Base-by-base conservation (phyloP, 73 alveolate species). In the Tetrahymena thermophila region DNA sequence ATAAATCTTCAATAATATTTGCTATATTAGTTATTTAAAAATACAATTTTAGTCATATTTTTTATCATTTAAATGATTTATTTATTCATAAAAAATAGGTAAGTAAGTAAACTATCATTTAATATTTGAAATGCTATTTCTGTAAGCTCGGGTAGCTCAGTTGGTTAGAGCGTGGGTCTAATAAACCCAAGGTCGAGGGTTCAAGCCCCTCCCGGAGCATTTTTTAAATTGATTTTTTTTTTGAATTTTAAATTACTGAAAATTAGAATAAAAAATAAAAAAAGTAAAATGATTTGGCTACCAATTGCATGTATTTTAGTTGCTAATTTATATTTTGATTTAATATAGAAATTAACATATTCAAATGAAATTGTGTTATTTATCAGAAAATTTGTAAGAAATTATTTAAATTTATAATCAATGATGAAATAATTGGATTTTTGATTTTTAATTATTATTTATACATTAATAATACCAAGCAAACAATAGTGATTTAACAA, bases 161-260 rank as follows among this genome's bases (percentile, higher is more conserved):
- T 71, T 71, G 89, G 89, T 71, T 71, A 71, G 89, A 71, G 89
- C 89, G 89, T 71, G 89, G 89, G 89, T 71, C 89, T 71, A 71
- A 71, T 71, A 71, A 71, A 71, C 89, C 89, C 89, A 71, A 71
- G 89, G 89, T 71, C 89, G 89, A 71, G 89, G 89, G 89, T 71
- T 71, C 89, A 71, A 71, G 35, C 89, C 89, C 89, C 89, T 71
- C 89, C 89, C 89, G 89, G 89, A 71, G 89, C 89, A 71, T n/a
- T 71, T 71, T 71, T 40, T 6, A 40, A 40, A 40, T 40, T 40
- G 11, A 40, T 2, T 8, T 40, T 40, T 0, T 40, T 40, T 40
- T 40, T 40, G 44, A 6, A 4, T 40, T 40, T 40, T 7, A 40
- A 2, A 40, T 40, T 0, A 40, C 4, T 40, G 44, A 40, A 40